Conservation (phyloP, 2,329 filamentous ascomycete species). For the Venturia aucupariae region DNA sequence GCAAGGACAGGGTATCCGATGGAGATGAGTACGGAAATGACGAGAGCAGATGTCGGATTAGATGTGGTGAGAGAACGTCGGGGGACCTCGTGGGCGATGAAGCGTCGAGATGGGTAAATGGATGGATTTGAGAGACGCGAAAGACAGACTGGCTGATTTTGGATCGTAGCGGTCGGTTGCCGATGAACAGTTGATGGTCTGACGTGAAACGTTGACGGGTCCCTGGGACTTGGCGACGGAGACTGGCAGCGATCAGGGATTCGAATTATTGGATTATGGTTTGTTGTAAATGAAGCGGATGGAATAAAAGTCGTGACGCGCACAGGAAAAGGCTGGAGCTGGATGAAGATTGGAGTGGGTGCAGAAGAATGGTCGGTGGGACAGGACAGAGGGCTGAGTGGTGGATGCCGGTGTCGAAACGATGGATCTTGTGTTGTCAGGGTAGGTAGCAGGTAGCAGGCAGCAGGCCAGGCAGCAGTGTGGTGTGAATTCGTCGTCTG, state of each 20-base stretch:
- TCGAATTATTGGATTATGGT: slow-evolving; percentile 11
- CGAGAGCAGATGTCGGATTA: neutral
- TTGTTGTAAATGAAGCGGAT: slow-evolving; percentile 6
- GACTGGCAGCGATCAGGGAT: neutral
- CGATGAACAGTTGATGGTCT: neutral
- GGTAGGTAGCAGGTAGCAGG: neutral
- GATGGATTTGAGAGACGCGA: neutral
- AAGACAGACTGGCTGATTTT: neutral
- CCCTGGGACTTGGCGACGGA: neutral
- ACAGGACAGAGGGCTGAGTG: neutral
- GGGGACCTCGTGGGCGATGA: neutral
- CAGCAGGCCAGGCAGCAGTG: neutral
- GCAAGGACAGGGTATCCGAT: neutral
- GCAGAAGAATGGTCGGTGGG: neutral
- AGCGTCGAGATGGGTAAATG: neutral
- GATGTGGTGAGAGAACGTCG: slow-evolving; percentile 4
- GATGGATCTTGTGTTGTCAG: neutral
- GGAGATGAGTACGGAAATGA: slow-evolving; percentile 1
- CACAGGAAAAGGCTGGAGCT: neutral
- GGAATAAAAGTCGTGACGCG: slow-evolving; percentile 1
- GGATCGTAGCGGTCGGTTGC: neutral
- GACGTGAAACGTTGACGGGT: slow-evolving; percentile 4
- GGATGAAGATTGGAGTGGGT: neutral
- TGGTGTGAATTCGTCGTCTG: neutral
- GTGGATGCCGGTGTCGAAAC: neutral